Evolutionary conservation across 306 rosid species (phyloP), one percentile per base, ranked within the genome.

Genomic region (Myrica gale): DNA sequence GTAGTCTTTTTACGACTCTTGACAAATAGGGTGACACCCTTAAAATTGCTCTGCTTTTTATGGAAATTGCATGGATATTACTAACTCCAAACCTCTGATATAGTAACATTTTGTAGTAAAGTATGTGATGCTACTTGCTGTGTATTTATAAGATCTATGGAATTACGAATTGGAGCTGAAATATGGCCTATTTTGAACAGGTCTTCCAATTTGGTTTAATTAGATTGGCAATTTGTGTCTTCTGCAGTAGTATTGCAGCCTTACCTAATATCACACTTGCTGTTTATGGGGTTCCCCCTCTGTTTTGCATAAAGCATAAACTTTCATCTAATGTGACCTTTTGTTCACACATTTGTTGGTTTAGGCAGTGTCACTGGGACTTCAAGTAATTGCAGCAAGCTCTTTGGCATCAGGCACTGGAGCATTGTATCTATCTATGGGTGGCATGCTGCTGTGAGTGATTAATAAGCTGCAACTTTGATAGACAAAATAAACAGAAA

Each of bases 361-460:
- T 37, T 88, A 92, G 97, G 97, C 72, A 13, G 79, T 82, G 78
- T 61, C 97, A 12, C 76, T 90, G 92, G 89, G 83, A 79, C 82
- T 92, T 43, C 93, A 92, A 85, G 90, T 82, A 69, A 68, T 82
- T 74, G 97, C 87, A 74, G 89, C 90, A 47, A 88, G 90, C 77
- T 84, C 92, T 44, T 83, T 71, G 47, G 78, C 81, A 66, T 78
- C 96, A 42, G 86, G 88, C 57, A 79, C 82, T 72, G 89, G 79
- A 75, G 76, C 89, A 43, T 73, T 84, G 86, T 88, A 83, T 79
- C 87, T 92, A 46, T 88, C 97, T 12, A 87, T 88, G 45, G 97
- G 97, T 71, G 92, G 96, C 87, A 88, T 90, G 87, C 86, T 90
- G 71, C 79, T 90, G 97, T 92, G 84, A 92, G 96, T 90, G 57